Base-by-base conservation (phyloP, 768 basidiomycete genomes). In the Phlebiopsis flavidoalba region DNA sequence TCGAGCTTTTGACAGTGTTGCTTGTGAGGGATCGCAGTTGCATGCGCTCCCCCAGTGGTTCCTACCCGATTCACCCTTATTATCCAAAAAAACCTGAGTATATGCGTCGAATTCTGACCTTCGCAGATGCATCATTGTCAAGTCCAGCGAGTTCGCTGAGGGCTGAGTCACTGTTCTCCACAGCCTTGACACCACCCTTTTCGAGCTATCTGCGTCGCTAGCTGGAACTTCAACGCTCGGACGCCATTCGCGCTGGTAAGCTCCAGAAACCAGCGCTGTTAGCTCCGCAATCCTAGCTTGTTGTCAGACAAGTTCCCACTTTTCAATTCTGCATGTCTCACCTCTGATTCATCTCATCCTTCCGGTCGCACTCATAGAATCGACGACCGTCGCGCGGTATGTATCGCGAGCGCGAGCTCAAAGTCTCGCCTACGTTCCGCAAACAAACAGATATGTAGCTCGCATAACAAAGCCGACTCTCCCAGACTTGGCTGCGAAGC, bases 321-420 rank as follows among this genome's bases (percentile, higher is more conserved):
- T 8, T 14, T 24, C 17, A 24, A 11, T 19, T 24, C 11, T 31
- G 15, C 21, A 17, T 33, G 10, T 8, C 61, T 21, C 22, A 66
- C 69, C 68, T 67, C 40, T 58, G 36, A 19, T 65, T 63, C 12
- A 67, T 59, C 26, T 58, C 61, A 26, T 57, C 33, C n/a, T n/a
- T 21, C 55, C 50, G 17, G 46, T 45, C 43, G 49, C 6, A 35
- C 47, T 21, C 17, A 63, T 62, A 0, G 52, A 50, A 50, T 71
- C 69, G n/a, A 73, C 60, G 0, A 64, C 66, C 1, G 60, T 50
- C 7, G 66, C 7, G 66, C 69, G 3, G 64, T 69, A 56, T 75
- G 70, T 12, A 73, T 64, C 8, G 64, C 60, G 17, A 75, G 60
- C 26, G 71, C 73, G 43, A 69, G 67, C 33, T 70, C 58, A 52